Evolutionary conservation across 1,139 yeast genomes (phyloP).

Genomic region (Sugiyamaella sp.): DNA sequence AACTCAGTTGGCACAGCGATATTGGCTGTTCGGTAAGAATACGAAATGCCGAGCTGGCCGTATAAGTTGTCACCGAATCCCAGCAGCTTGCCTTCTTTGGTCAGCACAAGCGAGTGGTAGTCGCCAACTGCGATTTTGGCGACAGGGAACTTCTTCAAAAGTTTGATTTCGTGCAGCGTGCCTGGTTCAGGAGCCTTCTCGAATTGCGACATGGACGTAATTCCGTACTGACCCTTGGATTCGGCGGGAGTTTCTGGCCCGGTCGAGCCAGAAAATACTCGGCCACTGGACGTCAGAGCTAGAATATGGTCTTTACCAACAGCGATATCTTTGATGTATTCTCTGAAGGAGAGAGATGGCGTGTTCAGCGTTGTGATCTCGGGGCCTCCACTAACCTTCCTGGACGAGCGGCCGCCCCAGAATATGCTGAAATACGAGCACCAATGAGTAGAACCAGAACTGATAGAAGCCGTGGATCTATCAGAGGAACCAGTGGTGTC

Average conservation of each 20-base stretch:
- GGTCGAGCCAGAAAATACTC: conserved; percentile 65
- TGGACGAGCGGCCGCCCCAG: conserved; percentile 26
- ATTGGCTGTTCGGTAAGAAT: conserved; percentile 63
- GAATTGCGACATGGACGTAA: conserved; percentile 71
- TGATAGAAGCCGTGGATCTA: background rate
- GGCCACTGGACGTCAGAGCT: conserved; percentile 61
- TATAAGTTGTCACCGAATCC: conserved; percentile 81
- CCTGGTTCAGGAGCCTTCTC: conserved; percentile 52
- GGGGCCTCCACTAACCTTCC: conserved; percentile 15
- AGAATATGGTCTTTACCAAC: conserved; percentile 72
- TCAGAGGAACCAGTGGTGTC: background rate
- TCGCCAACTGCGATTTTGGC: conserved; percentile 70
- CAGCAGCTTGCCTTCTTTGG: conserved; percentile 64
- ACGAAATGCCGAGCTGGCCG: conserved; percentile 83
- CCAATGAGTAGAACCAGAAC: background rate
- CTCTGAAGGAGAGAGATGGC: conserved; percentile 45
- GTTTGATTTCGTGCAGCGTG: conserved; percentile 42
- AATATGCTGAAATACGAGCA: background rate
- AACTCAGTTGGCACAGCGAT: conserved; percentile 65
- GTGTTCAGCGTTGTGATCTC: conserved; percentile 22
- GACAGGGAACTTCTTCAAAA: conserved; percentile 44
- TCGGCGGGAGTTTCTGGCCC: conserved; percentile 44
- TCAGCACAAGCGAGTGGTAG: conserved; percentile 70
- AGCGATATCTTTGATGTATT: conserved; percentile 54
- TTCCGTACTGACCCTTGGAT: conserved; percentile 80